phyloP scores from a whole-genome alignment of 148 eudicot genomes.

The Rhododendron griersonianum region DNA sequence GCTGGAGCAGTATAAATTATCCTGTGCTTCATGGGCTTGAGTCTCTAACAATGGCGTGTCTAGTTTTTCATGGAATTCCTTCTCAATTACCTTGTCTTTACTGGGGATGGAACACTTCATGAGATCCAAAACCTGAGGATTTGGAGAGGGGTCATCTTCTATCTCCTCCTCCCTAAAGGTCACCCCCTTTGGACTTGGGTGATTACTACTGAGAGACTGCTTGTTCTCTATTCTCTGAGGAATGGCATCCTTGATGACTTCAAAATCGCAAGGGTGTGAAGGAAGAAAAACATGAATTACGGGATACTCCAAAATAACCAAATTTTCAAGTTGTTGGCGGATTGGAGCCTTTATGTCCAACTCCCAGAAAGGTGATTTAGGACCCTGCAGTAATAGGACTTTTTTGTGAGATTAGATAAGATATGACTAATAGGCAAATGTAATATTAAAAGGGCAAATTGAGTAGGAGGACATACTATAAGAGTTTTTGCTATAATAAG shows the following conservation, averaged over 20 bases:
- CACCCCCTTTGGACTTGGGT: constrained; percentile 43
- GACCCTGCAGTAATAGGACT: constrained; percentile 39
- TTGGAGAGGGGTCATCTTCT: constrained; percentile 43
- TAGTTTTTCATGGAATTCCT: constrained; percentile 13
- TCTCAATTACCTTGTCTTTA: constrained; percentile 12
- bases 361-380: constrained; percentile 57
- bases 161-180: constrained; percentile 78
- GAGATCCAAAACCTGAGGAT: constrained; percentile 54
- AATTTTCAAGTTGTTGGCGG: constrained; percentile 50
- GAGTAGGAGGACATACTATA: no score
- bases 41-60: constrained; percentile 5
- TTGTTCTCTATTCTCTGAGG: constrained; percentile 29
- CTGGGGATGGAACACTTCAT: constrained; percentile 12
- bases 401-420: no score
- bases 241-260: constrained; percentile 45
- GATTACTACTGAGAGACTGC: constrained; percentile 19
- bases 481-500: no score
- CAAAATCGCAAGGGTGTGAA: constrained; percentile 63
- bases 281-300: constrained; percentile 68
- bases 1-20: not conserved
- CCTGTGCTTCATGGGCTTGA: constrained; percentile 3
- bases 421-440: no score
- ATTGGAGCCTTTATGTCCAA: constrained; percentile 60
- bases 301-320: constrained; percentile 76
- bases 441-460: no score